Evolutionary conservation across 495 filamentous ascomycete genomes (phyloP), one percentile per base, ranked within the genome.

Genomic region (Penicillium bovifimosum): DNA sequence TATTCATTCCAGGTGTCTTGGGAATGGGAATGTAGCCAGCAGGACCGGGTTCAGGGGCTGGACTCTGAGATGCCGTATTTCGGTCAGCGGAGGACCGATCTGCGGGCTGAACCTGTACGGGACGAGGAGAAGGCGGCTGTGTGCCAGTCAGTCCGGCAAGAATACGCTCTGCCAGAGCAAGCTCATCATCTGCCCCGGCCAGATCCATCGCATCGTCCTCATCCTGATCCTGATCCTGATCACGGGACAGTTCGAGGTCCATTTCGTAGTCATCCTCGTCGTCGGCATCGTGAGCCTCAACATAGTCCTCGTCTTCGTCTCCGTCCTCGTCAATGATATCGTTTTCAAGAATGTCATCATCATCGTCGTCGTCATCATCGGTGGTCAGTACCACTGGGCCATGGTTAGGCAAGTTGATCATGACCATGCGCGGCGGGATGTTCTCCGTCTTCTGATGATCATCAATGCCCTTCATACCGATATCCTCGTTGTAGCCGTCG

Each of bases 401-500:
- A 47, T 71, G 66, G 1, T 65, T 61, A 18, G 71, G 65, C 10
- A 74, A 58, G 34, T 66, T 68, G 42, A 74, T 56, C 60, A 71
- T 66, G 8, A 76, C 61, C 0, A 72, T 69, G 8, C 71, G 68
- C 18, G 63, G 55, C 1, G 62, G 62, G 5, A 59, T 47, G 36
- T 55, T 58, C 9, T 79, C 75, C 38, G 68, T 66, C 52, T 71
- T 71, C 52, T 88, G 84, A 59, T 96, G 92, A 59, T 98, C 93
- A 64, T 96, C 88, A 14, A 98, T 86, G 9, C 92, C 92, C 59
- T 86, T 80, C 68, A 84, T 80, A 10, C 91, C 93, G 57, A 96
- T 85, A 52, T 85, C 81, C 31, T 82, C 83, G 73, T 97, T 92
- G 16, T 77, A 84, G n/a, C 85, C 93, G 28, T 78, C 79, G 62